Base-by-base conservation (phyloP, 2,329 filamentous ascomycete species). In the Scedosporium apiospermum region DNA sequence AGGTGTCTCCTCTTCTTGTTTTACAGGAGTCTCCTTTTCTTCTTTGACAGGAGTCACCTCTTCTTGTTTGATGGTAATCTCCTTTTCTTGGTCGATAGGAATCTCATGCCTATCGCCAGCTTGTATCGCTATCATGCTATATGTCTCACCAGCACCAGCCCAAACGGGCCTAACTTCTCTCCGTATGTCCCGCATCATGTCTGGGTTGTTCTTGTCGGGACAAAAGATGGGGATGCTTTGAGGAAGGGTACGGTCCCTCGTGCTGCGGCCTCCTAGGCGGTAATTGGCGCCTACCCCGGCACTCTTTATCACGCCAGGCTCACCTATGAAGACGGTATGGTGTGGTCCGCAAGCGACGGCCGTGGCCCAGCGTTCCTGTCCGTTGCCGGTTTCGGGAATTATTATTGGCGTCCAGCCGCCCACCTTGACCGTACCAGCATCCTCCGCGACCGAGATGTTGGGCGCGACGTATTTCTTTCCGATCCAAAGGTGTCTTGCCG, bases 281-380 rank as follows among this genome's bases (percentile, higher is more conserved):
- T 67, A 64, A 38, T 68, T 63, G 2, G 67, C 58, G 38, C 67
- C 66, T 7, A 91, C 90, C 3, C 89, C 89, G 86, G 88, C 90
- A 1, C 82, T 81, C 72, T 84, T 90, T 5, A 85, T 86, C 66
- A 82, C 81, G 62, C 88, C 88, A 46, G 86, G 79, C 63, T 78
- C 77, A 65, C 82, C 83, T 67, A 91, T 78, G 41, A 84, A 87
- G 62, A 91, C 80, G 63, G 80, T 86, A 72, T 89, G 87, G 66
- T 91, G 88, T 1, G 83, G 82, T 26, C 83, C 86, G 60, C 85
- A 84, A 9, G 82, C 77, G 38, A 81, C 81, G 41, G 53, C 2
- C 60, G 76, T 18, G 79, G 79, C 60, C 12, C 23, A 23, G 21
- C 23, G 23, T 6, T 27, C 18, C 61, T 63, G 6, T 14, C 18